A percentile compares a stretch with the other conserved stretches of the same genome.
Conservation (phyloP, 177 flowering plant species). For the Vitis hybrid region DNA sequence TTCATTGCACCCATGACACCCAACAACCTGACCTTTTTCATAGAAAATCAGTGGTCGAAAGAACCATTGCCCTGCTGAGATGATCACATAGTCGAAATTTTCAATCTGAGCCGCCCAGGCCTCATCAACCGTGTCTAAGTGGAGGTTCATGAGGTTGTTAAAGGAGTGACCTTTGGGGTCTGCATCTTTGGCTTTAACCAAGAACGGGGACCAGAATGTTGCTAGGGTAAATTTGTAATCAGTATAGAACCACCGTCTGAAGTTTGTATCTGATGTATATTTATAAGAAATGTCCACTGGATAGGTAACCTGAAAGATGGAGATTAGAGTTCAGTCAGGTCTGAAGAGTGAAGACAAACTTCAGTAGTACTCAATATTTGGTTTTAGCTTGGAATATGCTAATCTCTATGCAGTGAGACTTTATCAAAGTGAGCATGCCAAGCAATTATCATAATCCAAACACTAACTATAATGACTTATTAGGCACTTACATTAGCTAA, state of each 20-base stretch:
- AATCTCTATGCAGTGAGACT: not conserved
- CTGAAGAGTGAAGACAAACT: not conserved
- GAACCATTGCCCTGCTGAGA: slow-evolving; percentile 81
- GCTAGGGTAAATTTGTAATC: slow-evolving; percentile 33
- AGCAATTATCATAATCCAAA: not conserved
- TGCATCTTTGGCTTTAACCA: slow-evolving; percentile 26
- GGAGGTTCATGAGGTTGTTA: slow-evolving; percentile 26
- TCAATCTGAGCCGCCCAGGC: slow-evolving; percentile 41
- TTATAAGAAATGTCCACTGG: slow-evolving; percentile 17
- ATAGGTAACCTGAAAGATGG: slow-evolving; percentile 20
- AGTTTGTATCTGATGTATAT: slow-evolving; percentile 19
- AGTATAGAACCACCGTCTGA: slow-evolving; percentile 21
- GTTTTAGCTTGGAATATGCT: not conserved
- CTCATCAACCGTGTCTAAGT: slow-evolving; percentile 43
- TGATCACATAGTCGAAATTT: slow-evolving; percentile 47
- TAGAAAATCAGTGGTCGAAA: slow-evolving; percentile 44
- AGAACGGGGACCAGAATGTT: slow-evolving; percentile 31
- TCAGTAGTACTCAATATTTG: not conserved
- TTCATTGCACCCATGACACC: slow-evolving; percentile 46
- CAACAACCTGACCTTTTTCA: slow-evolving; percentile 37
- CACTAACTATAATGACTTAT: not conserved
- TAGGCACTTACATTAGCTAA: slow-evolving; percentile 49
- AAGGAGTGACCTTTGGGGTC: slow-evolving; percentile 18
- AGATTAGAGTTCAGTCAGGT: not conserved
- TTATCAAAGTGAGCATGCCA: not conserved